phyloP scores from a whole-genome alignment of 1,284 basidiomycete genomes.

The Tylopilus sp. region DNA sequence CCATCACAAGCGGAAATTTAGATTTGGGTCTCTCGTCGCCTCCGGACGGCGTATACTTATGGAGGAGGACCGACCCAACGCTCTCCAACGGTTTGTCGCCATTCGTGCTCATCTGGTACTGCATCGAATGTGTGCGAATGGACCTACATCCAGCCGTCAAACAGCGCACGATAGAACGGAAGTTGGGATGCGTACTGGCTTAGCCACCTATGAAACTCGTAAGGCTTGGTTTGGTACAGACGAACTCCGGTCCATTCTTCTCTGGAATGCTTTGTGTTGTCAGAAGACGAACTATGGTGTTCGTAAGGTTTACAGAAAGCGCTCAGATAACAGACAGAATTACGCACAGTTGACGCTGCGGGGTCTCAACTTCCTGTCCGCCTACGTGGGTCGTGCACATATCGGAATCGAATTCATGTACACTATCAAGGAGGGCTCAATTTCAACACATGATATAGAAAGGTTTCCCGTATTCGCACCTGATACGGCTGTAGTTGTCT shows the following conservation, averaged over 20 bases:
- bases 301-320: not conserved
- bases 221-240: constrained; percentile 6
- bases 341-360: not conserved
- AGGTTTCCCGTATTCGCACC: not conserved
- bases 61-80: not conserved
- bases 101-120: not conserved
- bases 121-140: not conserved
- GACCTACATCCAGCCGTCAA: constrained; percentile 8
- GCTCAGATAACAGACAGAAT: not conserved
- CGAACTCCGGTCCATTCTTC: not conserved
- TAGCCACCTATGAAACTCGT: not conserved
- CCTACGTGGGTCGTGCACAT: not conserved
- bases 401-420: not conserved
- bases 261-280: constrained; percentile 4
- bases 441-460: not conserved
- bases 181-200: constrained; percentile 15
- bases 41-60: not conserved
- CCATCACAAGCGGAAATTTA: constrained; percentile 6
- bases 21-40: not conserved
- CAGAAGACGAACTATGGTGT: constrained; percentile 7
- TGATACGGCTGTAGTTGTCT: not conserved
- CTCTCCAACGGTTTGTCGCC: not conserved
- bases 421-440: not conserved
- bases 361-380: not conserved
- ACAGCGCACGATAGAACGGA: not conserved